These are phyloP conservation scores for Epichloe baconii DNA, from an alignment of 2,329 filamentous ascomycete genomes.

Conservation along the genomic window DNA sequence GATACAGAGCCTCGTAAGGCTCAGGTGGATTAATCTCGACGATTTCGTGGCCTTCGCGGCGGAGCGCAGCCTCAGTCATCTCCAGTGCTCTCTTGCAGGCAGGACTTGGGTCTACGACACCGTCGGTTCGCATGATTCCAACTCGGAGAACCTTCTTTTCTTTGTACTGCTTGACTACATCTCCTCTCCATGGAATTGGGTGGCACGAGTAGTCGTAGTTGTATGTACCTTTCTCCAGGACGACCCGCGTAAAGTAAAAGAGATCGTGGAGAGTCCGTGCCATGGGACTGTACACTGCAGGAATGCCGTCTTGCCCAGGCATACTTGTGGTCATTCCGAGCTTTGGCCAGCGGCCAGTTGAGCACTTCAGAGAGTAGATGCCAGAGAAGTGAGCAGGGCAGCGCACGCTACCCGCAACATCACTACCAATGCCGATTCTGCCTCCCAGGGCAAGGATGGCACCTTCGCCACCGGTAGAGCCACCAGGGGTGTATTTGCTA, in stretches of 20 bases:
- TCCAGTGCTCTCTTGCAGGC: slow-evolving; percentile 69
- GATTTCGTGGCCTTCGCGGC: slow-evolving; percentile 62
- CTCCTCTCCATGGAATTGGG: slow-evolving; percentile 63
- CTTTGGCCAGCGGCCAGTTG: slow-evolving; percentile 83
- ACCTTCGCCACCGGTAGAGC: slow-evolving; percentile 75
- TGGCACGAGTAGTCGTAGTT: slow-evolving; percentile 77
- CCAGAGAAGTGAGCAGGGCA: slow-evolving; percentile 82
- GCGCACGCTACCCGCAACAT: slow-evolving; percentile 81
- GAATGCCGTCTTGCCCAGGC: slow-evolving; percentile 82
- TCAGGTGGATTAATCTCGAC: slow-evolving; percentile 49
- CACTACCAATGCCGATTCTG: slow-evolving; percentile 78
- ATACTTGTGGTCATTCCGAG: slow-evolving; percentile 73
- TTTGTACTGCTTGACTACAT: slow-evolving; percentile 44
- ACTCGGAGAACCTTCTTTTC: slow-evolving; percentile 54
- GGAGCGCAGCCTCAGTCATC: slow-evolving; percentile 55
- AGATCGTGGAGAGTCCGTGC: slow-evolving; percentile 72
- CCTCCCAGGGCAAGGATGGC: slow-evolving; percentile 73
- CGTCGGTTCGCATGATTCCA: slow-evolving; percentile 66
- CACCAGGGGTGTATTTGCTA: slow-evolving; percentile 71
- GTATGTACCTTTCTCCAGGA: slow-evolving; percentile 79
- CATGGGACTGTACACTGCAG: slow-evolving; percentile 88
- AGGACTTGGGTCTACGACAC: slow-evolving; percentile 75
- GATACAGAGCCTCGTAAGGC: slow-evolving; percentile 60
- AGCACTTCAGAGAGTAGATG: slow-evolving; percentile 76
- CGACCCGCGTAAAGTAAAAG: slow-evolving; percentile 65